Conservation (phyloP, 2,329 filamentous ascomycete genomes). For the Alternaria novae-zelandiae region DNA sequence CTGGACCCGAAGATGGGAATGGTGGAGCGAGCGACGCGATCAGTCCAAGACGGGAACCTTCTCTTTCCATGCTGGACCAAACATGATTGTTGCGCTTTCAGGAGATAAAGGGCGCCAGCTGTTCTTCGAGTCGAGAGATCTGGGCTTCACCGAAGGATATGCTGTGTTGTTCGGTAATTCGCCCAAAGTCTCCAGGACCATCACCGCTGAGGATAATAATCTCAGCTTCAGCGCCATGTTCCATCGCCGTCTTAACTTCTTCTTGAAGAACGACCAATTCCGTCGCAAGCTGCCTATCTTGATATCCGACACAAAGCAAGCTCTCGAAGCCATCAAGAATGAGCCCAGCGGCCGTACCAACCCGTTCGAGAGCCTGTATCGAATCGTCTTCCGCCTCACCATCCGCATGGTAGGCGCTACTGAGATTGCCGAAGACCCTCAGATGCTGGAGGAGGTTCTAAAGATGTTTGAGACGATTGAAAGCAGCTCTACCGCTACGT, state of each 20-base stretch:
- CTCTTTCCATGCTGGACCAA: constrained; percentile 56
- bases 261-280: constrained; percentile 39
- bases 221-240: constrained; percentile 30
- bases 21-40: constrained; percentile 46
- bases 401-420: constrained; percentile 62
- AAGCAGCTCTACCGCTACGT: constrained; percentile 49
- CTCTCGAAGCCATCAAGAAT: constrained; percentile 48
- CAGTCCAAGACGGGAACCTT: constrained; percentile 53
- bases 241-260: constrained; percentile 22
- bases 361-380: constrained; percentile 62
- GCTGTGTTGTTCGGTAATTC: constrained; percentile 36
- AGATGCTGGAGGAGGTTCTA: constrained; percentile 53
- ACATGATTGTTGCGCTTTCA: constrained; percentile 54
- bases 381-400: constrained; percentile 62
- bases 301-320: constrained; percentile 48
- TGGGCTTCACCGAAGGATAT: constrained; percentile 54
- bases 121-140: constrained; percentile 55
- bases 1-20: constrained; percentile 57
- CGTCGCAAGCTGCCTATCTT: constrained; percentile 50
- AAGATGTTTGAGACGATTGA: constrained; percentile 58
- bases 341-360: constrained; percentile 52
- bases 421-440: constrained; percentile 59
- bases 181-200: constrained; percentile 15
- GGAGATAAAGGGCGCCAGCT: constrained; percentile 52
- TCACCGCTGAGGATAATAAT: constrained; percentile 13